Percentiles rank a stretch among this genome's conserved stretches.
Conservation (phyloP, 345 rosid genomes). For the Psidium friedrichsthalianum region DNA sequence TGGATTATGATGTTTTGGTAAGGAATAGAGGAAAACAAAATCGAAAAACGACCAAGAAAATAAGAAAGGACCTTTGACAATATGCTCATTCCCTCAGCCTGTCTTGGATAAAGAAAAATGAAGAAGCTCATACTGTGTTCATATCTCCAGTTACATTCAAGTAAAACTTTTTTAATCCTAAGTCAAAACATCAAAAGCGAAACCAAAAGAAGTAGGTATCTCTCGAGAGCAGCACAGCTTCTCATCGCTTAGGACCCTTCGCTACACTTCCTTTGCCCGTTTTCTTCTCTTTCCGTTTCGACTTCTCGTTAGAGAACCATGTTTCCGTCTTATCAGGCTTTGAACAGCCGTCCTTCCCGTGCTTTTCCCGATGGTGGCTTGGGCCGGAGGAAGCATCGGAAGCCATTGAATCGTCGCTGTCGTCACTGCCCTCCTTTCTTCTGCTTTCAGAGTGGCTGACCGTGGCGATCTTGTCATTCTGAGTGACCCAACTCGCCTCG, state of each 20-base stretch:
- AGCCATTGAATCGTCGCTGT: slow-evolving; percentile 13
- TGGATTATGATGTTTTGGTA: not conserved
- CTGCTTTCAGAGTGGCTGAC: not conserved
- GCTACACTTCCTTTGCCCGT: not conserved
- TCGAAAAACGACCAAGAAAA: not conserved
- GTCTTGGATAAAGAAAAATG: not conserved
- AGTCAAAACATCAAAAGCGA: not conserved
- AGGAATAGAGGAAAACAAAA: not conserved
- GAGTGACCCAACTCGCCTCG: not conserved
- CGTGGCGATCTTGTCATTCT: not conserved
- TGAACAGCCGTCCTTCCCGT: not conserved
- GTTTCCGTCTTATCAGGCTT: not conserved
- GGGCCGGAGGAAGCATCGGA: slow-evolving; percentile 11
- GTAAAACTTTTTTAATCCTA: not conserved
- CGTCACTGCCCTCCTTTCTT: not conserved
- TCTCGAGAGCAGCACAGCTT: not conserved
- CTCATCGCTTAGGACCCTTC: not conserved
- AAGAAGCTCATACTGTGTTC: not conserved
- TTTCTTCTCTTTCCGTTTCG: slow-evolving; percentile 1
- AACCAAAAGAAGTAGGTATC: not conserved
- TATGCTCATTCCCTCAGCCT: not conserved
- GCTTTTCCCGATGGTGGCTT: not conserved
- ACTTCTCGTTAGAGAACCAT: not conserved
- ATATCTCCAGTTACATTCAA: not conserved
- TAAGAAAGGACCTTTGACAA: not conserved